A percentile compares a stretch with the other conserved stretches of the same genome.
These are phyloP conservation scores for Eimeria tenella DNA, from an alignment of 169 alveolate species.

Conservation along the genomic window DNA sequence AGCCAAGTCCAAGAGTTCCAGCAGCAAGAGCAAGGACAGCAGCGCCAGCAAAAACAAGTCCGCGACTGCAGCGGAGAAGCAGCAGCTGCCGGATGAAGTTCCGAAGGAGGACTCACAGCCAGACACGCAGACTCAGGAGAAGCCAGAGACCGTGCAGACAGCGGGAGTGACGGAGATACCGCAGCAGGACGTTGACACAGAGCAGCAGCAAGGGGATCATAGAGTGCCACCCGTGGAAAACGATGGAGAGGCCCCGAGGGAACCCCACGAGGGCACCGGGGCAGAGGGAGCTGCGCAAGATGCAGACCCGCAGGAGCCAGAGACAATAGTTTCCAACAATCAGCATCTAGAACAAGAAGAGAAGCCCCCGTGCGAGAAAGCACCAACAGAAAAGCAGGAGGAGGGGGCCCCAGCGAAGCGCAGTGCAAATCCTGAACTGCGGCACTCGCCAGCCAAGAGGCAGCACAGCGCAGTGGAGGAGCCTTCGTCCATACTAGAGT, in stretches of 20 bases:
- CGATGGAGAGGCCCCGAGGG: neutral
- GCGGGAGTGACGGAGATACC: neutral
- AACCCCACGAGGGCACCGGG: neutral
- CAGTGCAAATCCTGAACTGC: neutral
- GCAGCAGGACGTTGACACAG: neutral
- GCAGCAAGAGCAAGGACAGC: neutral
- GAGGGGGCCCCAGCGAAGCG: neutral
- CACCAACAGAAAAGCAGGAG: neutral
- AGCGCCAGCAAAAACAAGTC: neutral
- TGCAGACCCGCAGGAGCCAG: neutral
- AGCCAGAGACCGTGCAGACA: neutral
- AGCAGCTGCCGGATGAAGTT: neutral
- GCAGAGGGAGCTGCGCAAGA: neutral
- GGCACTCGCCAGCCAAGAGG: neutral
- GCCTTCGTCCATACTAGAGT: neutral
- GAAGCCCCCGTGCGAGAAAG: neutral
- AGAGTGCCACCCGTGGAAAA: neutral
- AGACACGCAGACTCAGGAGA: neutral
- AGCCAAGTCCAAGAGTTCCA: slow-evolving; percentile 7
- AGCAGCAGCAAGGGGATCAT: neutral
- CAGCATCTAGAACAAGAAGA: neutral
- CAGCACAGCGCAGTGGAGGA: neutral
- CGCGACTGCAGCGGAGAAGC: neutral
- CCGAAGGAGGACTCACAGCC: neutral
- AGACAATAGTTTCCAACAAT: neutral